Base-by-base conservation (phyloP, 345 rosid species). In the Brassica rapa region DNA sequence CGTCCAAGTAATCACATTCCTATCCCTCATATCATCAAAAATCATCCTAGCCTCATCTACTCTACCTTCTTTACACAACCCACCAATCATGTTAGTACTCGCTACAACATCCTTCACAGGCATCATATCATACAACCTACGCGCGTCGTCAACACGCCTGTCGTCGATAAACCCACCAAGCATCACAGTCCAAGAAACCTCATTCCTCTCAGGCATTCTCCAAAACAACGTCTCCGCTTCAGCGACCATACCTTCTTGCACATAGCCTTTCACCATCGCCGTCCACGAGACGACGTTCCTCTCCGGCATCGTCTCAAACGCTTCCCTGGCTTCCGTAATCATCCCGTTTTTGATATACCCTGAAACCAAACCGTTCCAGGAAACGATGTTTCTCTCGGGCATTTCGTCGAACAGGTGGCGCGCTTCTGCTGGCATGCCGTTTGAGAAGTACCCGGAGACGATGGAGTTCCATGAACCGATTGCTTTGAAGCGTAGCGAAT, bases 131-230 rank as follows among this genome's bases (percentile, higher is more conserved):
- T 76, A 93, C 68, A 91, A 70, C 80, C 30, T 81, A 19, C 73
- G 55, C 0, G 96, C 98, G 30, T 93, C 97, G 43, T 89, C 88
- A 0, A 89, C 65, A 21, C 88, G 86, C 29, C 87, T 83, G 41
- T 82, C 86, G 19, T 81, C 88, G 71, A 88, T 82, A 76, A 93
- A 80, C 30, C 96, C 96, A 66, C 94, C 87, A 46, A 89, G 75
- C 91, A 93, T 93, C 70, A 91, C 94, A 37, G 93, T 91, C 97
- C 94, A 93, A 29, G 93, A 91, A 19, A 89, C 87, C 62, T 86
- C 89, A 82, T 89, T 91, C 87, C 64, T 89, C 82, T 83, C 91
- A 0, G 95, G 98, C 90, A 89, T 93, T 83, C 53, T 70, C 91
- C 88, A 86, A 80, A 93, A 93, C 72, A 93, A 77, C 0, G 41